phyloP scores from a whole-genome alignment of 2,329 filamentous ascomycete species.

The Apiospora pterosperma region DNA sequence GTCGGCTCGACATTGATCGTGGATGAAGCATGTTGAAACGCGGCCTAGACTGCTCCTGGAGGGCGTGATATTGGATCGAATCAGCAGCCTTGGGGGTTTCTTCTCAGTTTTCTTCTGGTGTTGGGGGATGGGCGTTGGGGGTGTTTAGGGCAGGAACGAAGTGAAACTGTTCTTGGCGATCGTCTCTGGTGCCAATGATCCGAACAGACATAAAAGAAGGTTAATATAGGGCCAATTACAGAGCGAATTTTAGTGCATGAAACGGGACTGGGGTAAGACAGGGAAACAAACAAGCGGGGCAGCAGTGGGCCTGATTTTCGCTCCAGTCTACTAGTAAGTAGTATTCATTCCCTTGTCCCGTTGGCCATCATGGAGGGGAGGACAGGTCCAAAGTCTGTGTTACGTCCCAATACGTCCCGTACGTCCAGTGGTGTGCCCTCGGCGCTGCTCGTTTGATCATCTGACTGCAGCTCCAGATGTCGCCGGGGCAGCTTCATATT shows the following conservation, averaged over 20 bases:
- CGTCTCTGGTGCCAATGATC: not conserved
- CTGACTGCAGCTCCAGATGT: no score
- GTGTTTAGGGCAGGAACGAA: no score
- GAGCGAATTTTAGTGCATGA: not conserved
- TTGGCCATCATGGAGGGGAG: not conserved
- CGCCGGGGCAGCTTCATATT: not conserved
- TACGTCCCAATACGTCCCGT: no score
- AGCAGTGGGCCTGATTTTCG: not conserved
- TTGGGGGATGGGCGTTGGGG: not conserved
- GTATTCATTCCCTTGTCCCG: no score
- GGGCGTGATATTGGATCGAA: not conserved
- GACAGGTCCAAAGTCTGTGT: not conserved
- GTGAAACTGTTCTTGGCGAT: not conserved
- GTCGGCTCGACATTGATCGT: not conserved
- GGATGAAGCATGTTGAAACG: not conserved
- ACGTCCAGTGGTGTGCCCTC: not conserved
- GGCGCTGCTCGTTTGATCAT: not conserved
- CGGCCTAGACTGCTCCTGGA: not conserved
- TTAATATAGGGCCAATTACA: not conserved
- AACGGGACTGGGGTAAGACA: not conserved
- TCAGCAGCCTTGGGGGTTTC: not conserved
- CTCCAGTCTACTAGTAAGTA: not conserved
- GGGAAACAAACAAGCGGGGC: constrained; percentile 1
- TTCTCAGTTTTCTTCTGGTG: not conserved
- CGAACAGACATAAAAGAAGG: not conserved